These are phyloP conservation scores for Grosmannia clavigera DNA, from an alignment of 2,329 filamentous ascomycete species.

Conservation along the genomic window DNA sequence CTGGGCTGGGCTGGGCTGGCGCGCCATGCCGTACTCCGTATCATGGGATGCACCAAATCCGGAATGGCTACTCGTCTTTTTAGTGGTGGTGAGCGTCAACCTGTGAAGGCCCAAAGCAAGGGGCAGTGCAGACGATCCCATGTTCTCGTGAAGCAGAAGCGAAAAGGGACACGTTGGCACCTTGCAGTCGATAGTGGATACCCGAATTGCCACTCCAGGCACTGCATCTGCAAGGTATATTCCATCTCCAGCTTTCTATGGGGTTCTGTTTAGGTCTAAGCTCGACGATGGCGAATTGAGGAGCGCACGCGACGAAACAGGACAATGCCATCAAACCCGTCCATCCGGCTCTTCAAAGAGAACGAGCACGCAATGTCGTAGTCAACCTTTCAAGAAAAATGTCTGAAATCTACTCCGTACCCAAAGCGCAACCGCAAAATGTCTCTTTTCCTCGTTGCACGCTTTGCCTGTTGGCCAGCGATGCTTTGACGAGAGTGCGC, in stretches of 20 bases:
- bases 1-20: constrained; percentile 8
- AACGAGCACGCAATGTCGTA: not conserved
- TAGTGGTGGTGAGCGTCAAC: not conserved
- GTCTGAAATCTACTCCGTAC: not conserved
- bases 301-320: not conserved
- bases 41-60: constrained; percentile 10
- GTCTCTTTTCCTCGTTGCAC: not conserved
- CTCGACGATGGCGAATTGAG: constrained; percentile 1
- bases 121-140: not conserved
- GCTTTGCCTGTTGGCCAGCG: not conserved
- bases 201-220: not conserved
- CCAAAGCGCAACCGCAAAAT: not conserved
- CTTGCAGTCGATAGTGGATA: not conserved
- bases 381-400: not conserved
- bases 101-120: not conserved
- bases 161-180: not conserved
- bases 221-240: not conserved
- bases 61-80: constrained; percentile 5
- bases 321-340: not conserved
- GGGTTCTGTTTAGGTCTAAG: not conserved
- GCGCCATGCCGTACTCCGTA: not conserved
- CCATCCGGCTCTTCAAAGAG: not conserved
- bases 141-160: not conserved
- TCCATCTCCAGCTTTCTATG: not conserved
- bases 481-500: not conserved